These are phyloP conservation scores for Solanum hybrid DNA, from an alignment of 305 asterid genomes.

Conservation along the genomic window DNA sequence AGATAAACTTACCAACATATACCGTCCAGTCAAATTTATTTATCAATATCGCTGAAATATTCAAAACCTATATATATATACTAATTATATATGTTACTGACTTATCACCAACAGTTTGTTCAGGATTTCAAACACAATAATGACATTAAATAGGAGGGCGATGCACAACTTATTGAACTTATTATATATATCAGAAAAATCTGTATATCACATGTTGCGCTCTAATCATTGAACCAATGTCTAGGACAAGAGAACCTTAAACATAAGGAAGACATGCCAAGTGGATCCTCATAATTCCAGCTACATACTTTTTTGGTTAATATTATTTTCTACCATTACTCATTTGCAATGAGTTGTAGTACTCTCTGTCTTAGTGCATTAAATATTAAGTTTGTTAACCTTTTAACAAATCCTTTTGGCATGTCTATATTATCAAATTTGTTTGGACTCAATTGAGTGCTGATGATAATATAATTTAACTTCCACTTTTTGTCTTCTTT, in stretches of 20 bases:
- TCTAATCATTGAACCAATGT: neutral
- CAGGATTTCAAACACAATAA: neutral
- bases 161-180: neutral
- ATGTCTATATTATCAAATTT: neutral
- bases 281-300: slow-evolving; percentile 2
- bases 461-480: neutral
- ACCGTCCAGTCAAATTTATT: neutral
- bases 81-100: neutral
- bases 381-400: neutral
- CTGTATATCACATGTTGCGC: neutral
- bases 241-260: neutral
- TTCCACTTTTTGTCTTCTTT: slow-evolving; percentile 2
- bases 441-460: slow-evolving; percentile 1
- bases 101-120: neutral
- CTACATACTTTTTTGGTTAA: neutral
- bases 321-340: neutral
- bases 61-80: neutral
- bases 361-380: neutral
- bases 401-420: neutral
- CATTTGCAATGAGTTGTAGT: neutral
- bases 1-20: neutral
- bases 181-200: neutral
- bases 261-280: neutral
- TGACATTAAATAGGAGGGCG: neutral
- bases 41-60: neutral